These are phyloP conservation scores for Ogataea ganodermae DNA, from an alignment of 805 yeast genomes.

Conservation along the genomic window DNA sequence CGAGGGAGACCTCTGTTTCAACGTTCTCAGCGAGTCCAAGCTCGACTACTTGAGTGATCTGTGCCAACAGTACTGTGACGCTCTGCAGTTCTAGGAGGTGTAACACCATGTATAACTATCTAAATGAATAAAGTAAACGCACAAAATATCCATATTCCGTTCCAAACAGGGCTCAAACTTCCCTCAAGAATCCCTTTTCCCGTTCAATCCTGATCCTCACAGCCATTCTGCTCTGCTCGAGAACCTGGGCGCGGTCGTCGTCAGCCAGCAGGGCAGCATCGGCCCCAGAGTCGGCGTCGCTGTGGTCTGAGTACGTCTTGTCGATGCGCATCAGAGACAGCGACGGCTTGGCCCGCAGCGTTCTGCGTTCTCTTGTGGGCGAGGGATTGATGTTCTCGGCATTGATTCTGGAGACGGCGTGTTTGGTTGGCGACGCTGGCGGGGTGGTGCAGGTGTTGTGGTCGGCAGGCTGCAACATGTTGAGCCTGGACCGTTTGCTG, in stretches of 20 bases:
- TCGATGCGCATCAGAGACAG: conserved; percentile 29
- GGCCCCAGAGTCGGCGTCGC: conserved; percentile 6
- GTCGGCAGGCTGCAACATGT: conserved; percentile 1
- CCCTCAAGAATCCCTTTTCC: conserved; percentile 25
- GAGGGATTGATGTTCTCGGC: conserved; percentile 3
- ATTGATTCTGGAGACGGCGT: not conserved
- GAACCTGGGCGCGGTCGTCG: conserved; percentile 30
- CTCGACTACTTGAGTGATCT: conserved; percentile 39
- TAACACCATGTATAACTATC: no score
- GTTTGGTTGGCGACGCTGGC: conserved; percentile 4
- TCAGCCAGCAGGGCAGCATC: not conserved
- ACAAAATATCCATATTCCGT: no score
- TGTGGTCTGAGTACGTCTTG: conserved; percentile 12
- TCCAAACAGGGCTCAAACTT: no score
- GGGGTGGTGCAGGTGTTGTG: not conserved
- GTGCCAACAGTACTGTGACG: conserved; percentile 43
- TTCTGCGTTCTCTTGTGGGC: conserved; percentile 6
- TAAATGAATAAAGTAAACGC: no score
- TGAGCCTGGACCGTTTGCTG: conserved; percentile 3
- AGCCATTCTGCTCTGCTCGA: conserved; percentile 37
- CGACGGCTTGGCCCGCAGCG: conserved; percentile 27
- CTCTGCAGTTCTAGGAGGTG: conserved; percentile 34
- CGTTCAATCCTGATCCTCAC: conserved; percentile 39
- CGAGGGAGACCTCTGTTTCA: conserved; percentile 38
- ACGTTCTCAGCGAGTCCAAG: conserved; percentile 40